Base-by-base conservation (phyloP, 192 early-diverging fungal species). In the Backusella tarrabulga region DNA sequence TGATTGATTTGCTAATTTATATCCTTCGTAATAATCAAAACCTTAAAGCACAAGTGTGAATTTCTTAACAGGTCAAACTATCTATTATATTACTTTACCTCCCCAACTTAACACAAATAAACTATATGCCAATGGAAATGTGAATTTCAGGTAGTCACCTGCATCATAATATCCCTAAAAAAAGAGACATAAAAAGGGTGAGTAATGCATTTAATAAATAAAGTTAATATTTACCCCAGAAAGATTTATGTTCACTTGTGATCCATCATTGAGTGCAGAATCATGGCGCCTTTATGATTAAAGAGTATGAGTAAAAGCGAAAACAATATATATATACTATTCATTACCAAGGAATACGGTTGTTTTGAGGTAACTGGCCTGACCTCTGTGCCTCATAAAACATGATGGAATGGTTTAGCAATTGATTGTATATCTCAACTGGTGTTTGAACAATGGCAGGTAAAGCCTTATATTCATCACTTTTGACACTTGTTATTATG, bases 351-450 rank as follows among this genome's bases (percentile, higher is more conserved):
- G 77, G 40, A 19, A 90, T 81, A 68, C 88, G 74, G 34, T 88
- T 86, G 68, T 88, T 68, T 17, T 81, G 19, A 23, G 84, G 84
- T 6, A 90, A 74, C 19, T 78, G 81, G 7, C 88, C 88, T 60
- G 84, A 82, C 34, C 87, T 74, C 56, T 88, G 87, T 6, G 88
- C 88, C 75, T 90, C 88, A 73, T 88, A 90, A 69, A 90, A 90
- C 56, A 79, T 71, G 4, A 90, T 67, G 1, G 84, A 83, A 46
- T 90, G 79, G 44, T 83, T 81, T n/a, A 90, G 66, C 9, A 90
- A 42, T 0, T 36, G 34, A 19, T 26, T 26, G 44, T 80, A 83
- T 34, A 75, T 34, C 11, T 60, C 67, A 40, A 32, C 38, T 12
- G 35, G 69, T 36, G 67, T 68, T 68, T 36, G 56, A 63, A 63